These are phyloP conservation scores for Sicyos edulis DNA, from an alignment of 306 rosid species.

Conservation along the genomic window DNA sequence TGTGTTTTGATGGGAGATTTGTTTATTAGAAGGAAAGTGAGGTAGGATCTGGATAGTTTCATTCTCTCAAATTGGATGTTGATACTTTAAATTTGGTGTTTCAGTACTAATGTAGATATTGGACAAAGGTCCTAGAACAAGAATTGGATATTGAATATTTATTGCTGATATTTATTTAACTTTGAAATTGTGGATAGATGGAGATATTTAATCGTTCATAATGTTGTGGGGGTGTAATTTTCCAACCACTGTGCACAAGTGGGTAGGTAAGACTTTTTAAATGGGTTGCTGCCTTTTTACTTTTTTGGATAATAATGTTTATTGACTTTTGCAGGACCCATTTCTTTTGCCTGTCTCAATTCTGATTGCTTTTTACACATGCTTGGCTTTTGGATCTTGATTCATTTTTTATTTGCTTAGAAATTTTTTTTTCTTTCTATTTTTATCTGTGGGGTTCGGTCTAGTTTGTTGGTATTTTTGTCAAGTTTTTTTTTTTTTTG, in stretches of 20 bases:
- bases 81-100: background rate
- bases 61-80: conserved; percentile 1
- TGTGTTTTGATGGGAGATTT: background rate
- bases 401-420: background rate
- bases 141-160: background rate
- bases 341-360: background rate
- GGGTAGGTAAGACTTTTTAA: conserved; percentile 12
- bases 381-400: too few species aligned
- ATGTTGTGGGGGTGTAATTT: conserved; percentile 6
- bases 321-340: background rate
- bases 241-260: background rate
- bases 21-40: background rate
- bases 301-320: background rate
- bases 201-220: background rate
- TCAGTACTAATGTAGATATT: background rate
- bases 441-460: too few species aligned
- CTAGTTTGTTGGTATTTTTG: too few species aligned
- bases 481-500: too few species aligned
- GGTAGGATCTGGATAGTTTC: background rate
- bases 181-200: background rate
- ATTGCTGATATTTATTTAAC: background rate
- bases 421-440: too few species aligned
- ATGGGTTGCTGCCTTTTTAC: background rate
- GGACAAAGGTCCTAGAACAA: background rate
- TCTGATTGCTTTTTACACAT: background rate